Conservation (phyloP, 805 yeast species). For the Wickerhamomyces bovis region DNA sequence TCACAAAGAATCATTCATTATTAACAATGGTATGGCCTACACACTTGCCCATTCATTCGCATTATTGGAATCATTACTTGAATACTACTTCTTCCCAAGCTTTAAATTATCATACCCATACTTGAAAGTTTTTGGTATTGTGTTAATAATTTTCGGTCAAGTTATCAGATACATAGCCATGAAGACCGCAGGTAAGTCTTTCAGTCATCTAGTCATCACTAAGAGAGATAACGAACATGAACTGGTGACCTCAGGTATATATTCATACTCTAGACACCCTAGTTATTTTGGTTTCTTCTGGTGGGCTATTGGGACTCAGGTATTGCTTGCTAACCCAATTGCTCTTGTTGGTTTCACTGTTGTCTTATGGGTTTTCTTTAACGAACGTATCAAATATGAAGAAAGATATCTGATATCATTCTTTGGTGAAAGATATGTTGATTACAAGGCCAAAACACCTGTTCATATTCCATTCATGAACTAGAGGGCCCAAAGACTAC, state of each 20-base stretch:
- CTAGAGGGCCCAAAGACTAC: conserved; percentile 9
- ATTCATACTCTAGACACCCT: conserved; percentile 71
- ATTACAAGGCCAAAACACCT: conserved; percentile 43
- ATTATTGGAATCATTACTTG: conserved; percentile 42
- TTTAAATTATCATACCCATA: conserved; percentile 20
- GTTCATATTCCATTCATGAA: conserved; percentile 62
- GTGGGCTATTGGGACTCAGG: conserved; percentile 89
- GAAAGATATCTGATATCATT: conserved; percentile 59
- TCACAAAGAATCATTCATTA: conserved; percentile 61
- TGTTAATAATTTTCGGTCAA: conserved; percentile 56
- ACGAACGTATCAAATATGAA: conserved; percentile 60
- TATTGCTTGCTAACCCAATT: conserved; percentile 62
- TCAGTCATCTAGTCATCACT: conserved; percentile 71
- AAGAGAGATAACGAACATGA: conserved; percentile 48
- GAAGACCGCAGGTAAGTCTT: conserved; percentile 82
- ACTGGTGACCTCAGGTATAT: conserved; percentile 71
- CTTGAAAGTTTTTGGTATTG: conserved; percentile 39
- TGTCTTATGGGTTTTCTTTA: conserved; percentile 68
- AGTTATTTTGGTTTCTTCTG: conserved; percentile 86
- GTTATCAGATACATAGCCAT: conserved; percentile 65
- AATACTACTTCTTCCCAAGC: conserved; percentile 31
- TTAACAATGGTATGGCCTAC: conserved; percentile 59
- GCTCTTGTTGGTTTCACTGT: conserved; percentile 46
- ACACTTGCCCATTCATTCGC: conserved; percentile 51
- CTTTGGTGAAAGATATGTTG: conserved; percentile 61